Base-by-base conservation (phyloP, 2,329 filamentous ascomycete species). In the Xylariaceae sp. region DNA sequence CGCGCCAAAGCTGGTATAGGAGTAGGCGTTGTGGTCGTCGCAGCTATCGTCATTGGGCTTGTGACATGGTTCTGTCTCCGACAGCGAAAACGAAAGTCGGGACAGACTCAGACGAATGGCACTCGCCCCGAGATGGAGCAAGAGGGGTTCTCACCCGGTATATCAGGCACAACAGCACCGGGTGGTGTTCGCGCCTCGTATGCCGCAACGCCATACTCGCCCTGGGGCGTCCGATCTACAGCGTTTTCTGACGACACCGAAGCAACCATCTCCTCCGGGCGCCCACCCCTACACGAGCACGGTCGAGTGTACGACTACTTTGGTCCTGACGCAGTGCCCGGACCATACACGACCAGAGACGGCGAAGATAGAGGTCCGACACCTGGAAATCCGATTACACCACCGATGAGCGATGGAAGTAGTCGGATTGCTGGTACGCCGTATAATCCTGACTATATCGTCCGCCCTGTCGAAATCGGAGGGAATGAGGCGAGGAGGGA, bases 1-100 rank as follows among this genome's bases (percentile, higher is more conserved):
- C 78, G 75, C 1, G 79, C 77, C 2, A 80, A 76, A 58, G 78
- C 76, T 0, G 81, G 81, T 2, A 76, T 85, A n/a, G 79, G 75
- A 6, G 69, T 77, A 1, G 81, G 78, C 15, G 72, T 77, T 3
- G 71, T 75, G 1, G 61, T 77, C 0, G 75, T 67, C 27, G 70
- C 67, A 1, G 66, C 70, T 3, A 40, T 72, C 6, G 38, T 78
- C 12, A 65, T 78, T 35, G 76, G 70, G 3, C 59, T 59, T 3
- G 52, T 73, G 14, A 68, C 71, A 0, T 83, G 75, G 74, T 67
- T 77, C 50, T 79, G 73, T 50, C 48, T 80, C 27, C 62, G 72
- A 14, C 38, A 27, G 7, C 22, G 72, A 14, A 39, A 27, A 27
- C 22, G 30, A 30, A 35, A 15, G 15, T 18, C 45, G 10, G 35